Percentiles rank a stretch among this genome's conserved stretches.
Conservation (phyloP, 208 protist genomes). For the Trypanosoma vivax region DNA sequence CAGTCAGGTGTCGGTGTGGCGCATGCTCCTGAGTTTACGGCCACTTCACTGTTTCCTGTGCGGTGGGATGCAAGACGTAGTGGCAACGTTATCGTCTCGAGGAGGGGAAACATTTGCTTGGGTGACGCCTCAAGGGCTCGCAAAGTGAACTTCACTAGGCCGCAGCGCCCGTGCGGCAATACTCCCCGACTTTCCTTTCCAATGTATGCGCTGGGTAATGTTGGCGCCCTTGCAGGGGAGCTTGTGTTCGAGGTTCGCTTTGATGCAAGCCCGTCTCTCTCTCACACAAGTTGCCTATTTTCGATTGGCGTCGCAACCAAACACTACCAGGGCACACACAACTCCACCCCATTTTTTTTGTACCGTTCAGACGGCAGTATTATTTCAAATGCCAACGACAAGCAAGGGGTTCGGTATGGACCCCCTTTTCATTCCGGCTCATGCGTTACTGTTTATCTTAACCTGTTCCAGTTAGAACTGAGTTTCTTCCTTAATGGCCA, state of each 20-base stretch:
- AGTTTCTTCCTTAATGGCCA: slow-evolving; percentile 49
- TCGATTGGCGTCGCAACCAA: slow-evolving; percentile 32
- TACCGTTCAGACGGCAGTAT: slow-evolving; percentile 44
- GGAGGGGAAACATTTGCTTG: slow-evolving; percentile 32
- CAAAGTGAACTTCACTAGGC: slow-evolving; percentile 23
- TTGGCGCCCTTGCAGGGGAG: slow-evolving; percentile 26
- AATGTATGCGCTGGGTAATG: slow-evolving; percentile 42
- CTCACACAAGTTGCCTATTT: slow-evolving; percentile 14
- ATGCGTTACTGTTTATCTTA: slow-evolving; percentile 41
- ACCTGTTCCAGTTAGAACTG: slow-evolving; percentile 28
- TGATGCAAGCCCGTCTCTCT: slow-evolving; percentile 20
- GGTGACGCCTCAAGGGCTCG: slow-evolving; percentile 39
- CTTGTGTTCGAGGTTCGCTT: slow-evolving; percentile 31
- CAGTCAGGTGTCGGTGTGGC: too few species aligned
- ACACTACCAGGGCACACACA: slow-evolving; percentile 20
- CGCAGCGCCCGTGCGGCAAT: slow-evolving; percentile 5
- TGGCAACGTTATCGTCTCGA: slow-evolving; percentile 55
- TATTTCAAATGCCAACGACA: slow-evolving; percentile 19
- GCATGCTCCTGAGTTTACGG: not conserved
- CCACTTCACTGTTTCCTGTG: slow-evolving; percentile 4
- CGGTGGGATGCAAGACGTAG: slow-evolving; percentile 45
- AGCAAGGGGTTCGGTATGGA: slow-evolving; percentile 39
- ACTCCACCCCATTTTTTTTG: slow-evolving; percentile 24
- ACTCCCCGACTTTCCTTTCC: slow-evolving; percentile 29
- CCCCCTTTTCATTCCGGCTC: slow-evolving; percentile 28